A percentile compares a stretch with the other conserved stretches of the same genome.
phyloP scores from a whole-genome alignment of 78 protist genomes.

The Guillardia theta region DNA sequence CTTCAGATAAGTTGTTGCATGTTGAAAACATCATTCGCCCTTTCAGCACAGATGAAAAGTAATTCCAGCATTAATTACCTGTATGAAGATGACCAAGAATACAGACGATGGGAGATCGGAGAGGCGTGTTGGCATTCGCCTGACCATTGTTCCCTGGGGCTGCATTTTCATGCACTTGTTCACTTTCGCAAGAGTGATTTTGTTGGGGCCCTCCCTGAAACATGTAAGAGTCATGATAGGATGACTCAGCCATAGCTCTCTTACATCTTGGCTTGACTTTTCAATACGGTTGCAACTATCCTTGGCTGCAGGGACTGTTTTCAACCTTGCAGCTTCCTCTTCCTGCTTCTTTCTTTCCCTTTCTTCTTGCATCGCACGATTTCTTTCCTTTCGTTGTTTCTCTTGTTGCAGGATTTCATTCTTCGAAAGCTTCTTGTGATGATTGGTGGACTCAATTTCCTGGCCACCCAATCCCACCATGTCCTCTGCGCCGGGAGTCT shows the following conservation, averaged over 20 bases:
- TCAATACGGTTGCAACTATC: not conserved
- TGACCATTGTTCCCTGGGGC: not conserved
- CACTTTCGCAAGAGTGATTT: too few species aligned
- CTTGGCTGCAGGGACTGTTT: not conserved
- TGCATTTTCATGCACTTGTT: too few species aligned
- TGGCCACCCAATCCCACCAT: too few species aligned
- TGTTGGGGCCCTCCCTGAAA: too few species aligned
- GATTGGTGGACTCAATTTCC: too few species aligned
- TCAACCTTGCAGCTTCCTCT: not conserved
- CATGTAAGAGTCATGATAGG: too few species aligned
- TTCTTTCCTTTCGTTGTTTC: not conserved
- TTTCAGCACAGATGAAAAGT: too few species aligned
- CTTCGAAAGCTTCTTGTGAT: not conserved
- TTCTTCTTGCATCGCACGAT: not conserved
- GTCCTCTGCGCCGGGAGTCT: not conserved
- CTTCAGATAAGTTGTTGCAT: not conserved
- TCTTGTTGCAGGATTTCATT: not conserved
- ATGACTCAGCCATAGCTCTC: too few species aligned
- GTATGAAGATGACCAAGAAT: conserved; percentile 99
- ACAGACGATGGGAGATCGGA: conserved; percentile 93
- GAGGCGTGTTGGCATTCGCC: not conserved
- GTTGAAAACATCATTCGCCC: too few species aligned
- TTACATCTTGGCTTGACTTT: too few species aligned
- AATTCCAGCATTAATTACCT: too few species aligned
- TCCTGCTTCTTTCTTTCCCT: not conserved